Percentiles rank a stretch among this genome's conserved stretches.
Evolutionary conservation across 2,329 filamentous ascomycete species (phyloP).

Genomic region (Leptoxyphium fumago): DNA sequence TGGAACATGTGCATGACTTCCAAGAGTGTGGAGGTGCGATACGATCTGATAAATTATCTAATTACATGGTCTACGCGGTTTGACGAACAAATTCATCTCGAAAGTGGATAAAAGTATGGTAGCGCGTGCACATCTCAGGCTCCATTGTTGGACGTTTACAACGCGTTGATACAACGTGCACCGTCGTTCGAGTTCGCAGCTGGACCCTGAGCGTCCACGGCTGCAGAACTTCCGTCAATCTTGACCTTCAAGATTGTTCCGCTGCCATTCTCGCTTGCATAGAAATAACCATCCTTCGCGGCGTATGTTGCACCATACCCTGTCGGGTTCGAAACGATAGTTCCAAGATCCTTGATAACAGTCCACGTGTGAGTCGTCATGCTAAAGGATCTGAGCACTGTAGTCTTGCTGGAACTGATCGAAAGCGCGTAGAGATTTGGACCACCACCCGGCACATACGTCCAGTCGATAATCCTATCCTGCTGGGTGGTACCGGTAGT

Average conservation of each 20-base stretch:
- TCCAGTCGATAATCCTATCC: slow-evolving; percentile 1
- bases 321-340: not conserved
- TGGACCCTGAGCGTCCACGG: not conserved
- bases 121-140: too few species aligned
- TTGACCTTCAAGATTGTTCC: not conserved
- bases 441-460: slow-evolving; percentile 1
- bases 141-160: not conserved
- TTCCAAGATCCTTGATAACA: not conserved
- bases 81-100: too few species aligned
- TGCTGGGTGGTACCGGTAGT: not conserved
- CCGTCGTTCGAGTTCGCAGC: not conserved
- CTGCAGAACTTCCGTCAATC: not conserved
- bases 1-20: too few species aligned
- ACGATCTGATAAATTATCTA: too few species aligned
- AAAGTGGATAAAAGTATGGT: too few species aligned
- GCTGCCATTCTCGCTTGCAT: not conserved
- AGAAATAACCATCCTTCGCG: not conserved
- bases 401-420: not conserved
- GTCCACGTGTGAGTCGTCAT: not conserved
- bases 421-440: slow-evolving; percentile 1
- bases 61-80: too few species aligned
- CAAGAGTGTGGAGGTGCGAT: too few species aligned
- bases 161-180: not conserved
- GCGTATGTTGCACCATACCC: not conserved
- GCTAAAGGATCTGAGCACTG: not conserved